These are phyloP conservation scores for Pichia pseudocactophila DNA, from an alignment of 805 yeast species.

Conservation along the genomic window DNA sequence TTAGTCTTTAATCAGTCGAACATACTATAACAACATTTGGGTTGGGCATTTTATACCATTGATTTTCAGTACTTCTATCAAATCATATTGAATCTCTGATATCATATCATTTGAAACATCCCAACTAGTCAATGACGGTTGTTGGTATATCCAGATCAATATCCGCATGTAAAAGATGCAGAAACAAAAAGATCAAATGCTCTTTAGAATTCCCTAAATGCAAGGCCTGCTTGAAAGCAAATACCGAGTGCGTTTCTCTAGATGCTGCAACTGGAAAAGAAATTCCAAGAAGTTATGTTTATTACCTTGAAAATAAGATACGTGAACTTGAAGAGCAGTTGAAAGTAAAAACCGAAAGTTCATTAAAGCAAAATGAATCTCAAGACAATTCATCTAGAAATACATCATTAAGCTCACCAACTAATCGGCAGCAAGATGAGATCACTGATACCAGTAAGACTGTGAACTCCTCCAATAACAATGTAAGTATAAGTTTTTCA, in stretches of 20 bases:
- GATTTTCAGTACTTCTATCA: too few relatives aligned
- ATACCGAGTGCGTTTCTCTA: slow-evolving; percentile 68
- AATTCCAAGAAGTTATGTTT: slow-evolving; percentile 71
- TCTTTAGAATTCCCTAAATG: slow-evolving; percentile 64
- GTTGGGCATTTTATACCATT: too few relatives aligned
- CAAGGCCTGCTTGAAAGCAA: slow-evolving; percentile 51
- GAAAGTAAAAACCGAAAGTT: slow-evolving; percentile 7
- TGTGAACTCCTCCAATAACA: slow-evolving; percentile 32
- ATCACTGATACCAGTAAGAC: background rate
- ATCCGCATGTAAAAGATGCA: slow-evolving; percentile 81
- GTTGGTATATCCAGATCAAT: slow-evolving; percentile 52
- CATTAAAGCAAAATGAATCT: background rate
- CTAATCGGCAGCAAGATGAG: background rate
- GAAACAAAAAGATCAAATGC: slow-evolving; percentile 57
- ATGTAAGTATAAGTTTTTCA: slow-evolving; percentile 66
- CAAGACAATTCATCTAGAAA: background rate
- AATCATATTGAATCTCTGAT: too few relatives aligned
- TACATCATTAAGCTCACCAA: background rate
- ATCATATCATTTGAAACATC: too few relatives aligned
- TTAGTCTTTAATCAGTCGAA: too few relatives aligned
- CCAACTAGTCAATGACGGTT: too few relatives aligned
- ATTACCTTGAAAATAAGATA: slow-evolving; percentile 60
- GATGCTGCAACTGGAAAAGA: slow-evolving; percentile 88
- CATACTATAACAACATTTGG: too few relatives aligned
- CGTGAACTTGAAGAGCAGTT: slow-evolving; percentile 46